Conservation (phyloP, 345 rosid genomes). For the Dimocarpus longan region DNA sequence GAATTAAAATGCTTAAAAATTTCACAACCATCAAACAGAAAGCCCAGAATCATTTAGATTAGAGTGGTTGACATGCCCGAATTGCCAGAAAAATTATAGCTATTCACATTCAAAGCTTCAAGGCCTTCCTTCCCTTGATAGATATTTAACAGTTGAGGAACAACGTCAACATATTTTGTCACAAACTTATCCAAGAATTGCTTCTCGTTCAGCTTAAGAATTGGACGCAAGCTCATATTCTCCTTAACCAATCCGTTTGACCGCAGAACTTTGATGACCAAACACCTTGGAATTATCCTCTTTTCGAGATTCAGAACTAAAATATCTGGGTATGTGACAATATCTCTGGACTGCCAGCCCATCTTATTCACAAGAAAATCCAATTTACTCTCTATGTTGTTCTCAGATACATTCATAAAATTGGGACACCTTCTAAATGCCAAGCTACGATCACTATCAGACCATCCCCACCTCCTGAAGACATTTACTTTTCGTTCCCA, state of each 20-base stretch:
- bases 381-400: slow-evolving; percentile 23
- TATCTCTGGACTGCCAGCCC: slow-evolving; percentile 27
- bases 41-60: neutral
- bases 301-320: slow-evolving; percentile 30
- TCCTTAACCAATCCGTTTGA: slow-evolving; percentile 16
- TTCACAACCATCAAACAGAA: neutral
- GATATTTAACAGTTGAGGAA: slow-evolving; percentile 14
- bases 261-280: slow-evolving; percentile 28
- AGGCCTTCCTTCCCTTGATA: slow-evolving; percentile 7
- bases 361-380: slow-evolving; percentile 36
- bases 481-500: slow-evolving; percentile 24
- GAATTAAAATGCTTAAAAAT: no score
- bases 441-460: slow-evolving; percentile 18
- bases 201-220: neutral
- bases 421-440: slow-evolving; percentile 39
- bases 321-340: slow-evolving; percentile 22
- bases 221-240: neutral
- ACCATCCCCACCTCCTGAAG: slow-evolving; percentile 35
- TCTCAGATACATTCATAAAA: slow-evolving; percentile 31
- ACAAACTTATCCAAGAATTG: slow-evolving; percentile 7
- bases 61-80: neutral
- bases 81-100: neutral
- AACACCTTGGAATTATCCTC: slow-evolving; percentile 38
- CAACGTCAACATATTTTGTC: neutral
- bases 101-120: neutral